These are phyloP conservation scores for Trichosporon coremiiforme DNA, from an alignment of 1,284 basidiomycete species.

Conservation along the genomic window DNA sequence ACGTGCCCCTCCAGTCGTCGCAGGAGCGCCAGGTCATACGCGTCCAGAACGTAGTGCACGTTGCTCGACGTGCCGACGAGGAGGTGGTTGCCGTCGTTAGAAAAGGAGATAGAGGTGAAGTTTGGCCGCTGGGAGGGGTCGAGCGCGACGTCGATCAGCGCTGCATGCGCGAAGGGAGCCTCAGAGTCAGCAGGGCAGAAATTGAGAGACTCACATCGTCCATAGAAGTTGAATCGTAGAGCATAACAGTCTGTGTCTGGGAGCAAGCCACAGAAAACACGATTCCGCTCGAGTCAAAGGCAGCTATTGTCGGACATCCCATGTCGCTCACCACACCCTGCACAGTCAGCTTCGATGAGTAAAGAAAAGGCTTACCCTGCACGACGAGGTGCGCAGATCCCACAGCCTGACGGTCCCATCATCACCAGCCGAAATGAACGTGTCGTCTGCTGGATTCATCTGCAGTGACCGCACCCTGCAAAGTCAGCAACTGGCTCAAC, in stretches of 20 bases:
- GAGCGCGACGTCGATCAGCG: slow-evolving; percentile 77
- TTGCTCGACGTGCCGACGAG: slow-evolving; percentile 90
- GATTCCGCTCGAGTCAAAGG: slow-evolving; percentile 84
- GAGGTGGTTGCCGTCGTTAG: slow-evolving; percentile 83
- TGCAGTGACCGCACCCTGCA: slow-evolving; percentile 80
- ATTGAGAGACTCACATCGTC: slow-evolving; percentile 66
- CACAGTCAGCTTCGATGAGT: not conserved
- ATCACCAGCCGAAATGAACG: slow-evolving; percentile 89
- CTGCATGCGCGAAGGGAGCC: slow-evolving; percentile 77
- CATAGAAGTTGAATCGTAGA: slow-evolving; percentile 86
- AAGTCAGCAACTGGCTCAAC: not conserved
- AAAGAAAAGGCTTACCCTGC: slow-evolving; percentile 61
- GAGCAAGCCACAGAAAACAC: slow-evolving; percentile 94
- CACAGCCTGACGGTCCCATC: slow-evolving; percentile 94
- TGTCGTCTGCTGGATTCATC: slow-evolving; percentile 89
- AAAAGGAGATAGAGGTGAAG: slow-evolving; percentile 89
- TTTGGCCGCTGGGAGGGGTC: slow-evolving; percentile 79
- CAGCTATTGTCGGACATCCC: slow-evolving; percentile 72
- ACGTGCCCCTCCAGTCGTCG: slow-evolving; percentile 79
- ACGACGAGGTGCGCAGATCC: slow-evolving; percentile 81
- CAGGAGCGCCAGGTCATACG: slow-evolving; percentile 77
- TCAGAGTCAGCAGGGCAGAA: slow-evolving; percentile 28
- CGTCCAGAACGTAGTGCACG: slow-evolving; percentile 89
- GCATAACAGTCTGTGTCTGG: slow-evolving; percentile 71
- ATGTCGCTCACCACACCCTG: slow-evolving; percentile 60